phyloP scores from a whole-genome alignment of 495 filamentous ascomycete species.

The Penicillium malachiteum region DNA sequence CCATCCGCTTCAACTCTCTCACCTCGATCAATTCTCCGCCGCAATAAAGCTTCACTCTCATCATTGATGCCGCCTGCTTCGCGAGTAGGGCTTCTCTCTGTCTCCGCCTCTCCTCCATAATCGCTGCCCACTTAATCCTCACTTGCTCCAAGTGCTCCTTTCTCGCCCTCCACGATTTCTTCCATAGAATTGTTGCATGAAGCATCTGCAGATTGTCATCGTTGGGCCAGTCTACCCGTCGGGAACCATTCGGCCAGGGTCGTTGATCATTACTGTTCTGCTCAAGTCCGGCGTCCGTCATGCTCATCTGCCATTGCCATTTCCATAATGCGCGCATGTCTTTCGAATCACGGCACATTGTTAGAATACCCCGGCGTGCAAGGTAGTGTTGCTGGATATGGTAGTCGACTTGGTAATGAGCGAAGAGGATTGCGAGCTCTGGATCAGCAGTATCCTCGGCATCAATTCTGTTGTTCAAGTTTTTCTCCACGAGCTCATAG shows the following conservation, averaged over 20 bases:
- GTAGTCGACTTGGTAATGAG: constrained; percentile 34
- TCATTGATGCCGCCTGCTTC: constrained; percentile 8
- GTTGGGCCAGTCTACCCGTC: constrained; percentile 14
- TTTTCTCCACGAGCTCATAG: constrained; percentile 15
- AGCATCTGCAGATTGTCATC: constrained; percentile 21
- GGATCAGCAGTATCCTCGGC: constrained; percentile 5
- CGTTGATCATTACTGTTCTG: not conserved
- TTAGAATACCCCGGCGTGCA: constrained; percentile 18
- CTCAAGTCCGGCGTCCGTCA: constrained; percentile 1
- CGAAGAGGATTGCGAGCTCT: constrained; percentile 18
- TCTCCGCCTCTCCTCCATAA: constrained; percentile 27
- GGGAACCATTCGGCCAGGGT: not conserved
- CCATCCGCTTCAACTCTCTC: constrained; percentile 10
- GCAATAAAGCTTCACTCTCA: constrained; percentile 23
- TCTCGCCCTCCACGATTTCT: constrained; percentile 13
- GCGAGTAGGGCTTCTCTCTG: constrained; percentile 17
- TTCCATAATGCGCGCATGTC: constrained; percentile 27
- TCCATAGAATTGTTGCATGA: constrained; percentile 26
- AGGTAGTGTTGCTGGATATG: constrained; percentile 39
- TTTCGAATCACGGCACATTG: constrained; percentile 27
- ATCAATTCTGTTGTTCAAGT: constrained; percentile 5
- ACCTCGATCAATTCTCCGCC: constrained; percentile 16
- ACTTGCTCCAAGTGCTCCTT: constrained; percentile 15
- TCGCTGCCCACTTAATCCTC: constrained; percentile 22
- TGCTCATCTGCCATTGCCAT: constrained; percentile 26